A percentile compares a stretch with the other conserved stretches of the same genome.
phyloP scores from a whole-genome alignment of 192 early-diverging fungal species.

The Tieghemiomyces parasiticus region DNA sequence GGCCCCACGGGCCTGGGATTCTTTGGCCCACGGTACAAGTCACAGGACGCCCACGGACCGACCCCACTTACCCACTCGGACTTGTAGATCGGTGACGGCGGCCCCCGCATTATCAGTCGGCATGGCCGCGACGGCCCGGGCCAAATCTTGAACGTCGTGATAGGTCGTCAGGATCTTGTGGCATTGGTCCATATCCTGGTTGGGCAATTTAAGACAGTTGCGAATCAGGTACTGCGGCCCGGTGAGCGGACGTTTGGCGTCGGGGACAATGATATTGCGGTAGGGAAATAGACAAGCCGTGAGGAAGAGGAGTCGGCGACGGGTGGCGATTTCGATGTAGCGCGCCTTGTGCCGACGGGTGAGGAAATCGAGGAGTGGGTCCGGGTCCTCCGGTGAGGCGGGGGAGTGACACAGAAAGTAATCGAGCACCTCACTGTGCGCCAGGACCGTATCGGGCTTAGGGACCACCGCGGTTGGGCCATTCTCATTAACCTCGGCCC shows the following conservation, averaged over 20 bases:
- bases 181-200: slow-evolving; percentile 16
- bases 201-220: slow-evolving; percentile 43
- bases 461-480: no score
- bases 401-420: no score
- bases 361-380: no score
- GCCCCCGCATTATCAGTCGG: no score
- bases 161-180: slow-evolving; percentile 6
- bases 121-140: no score
- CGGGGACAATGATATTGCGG: slow-evolving; percentile 19
- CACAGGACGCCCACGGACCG: background rate
- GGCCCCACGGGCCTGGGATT: background rate
- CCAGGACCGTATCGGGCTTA: no score
- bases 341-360: background rate
- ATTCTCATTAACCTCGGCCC: no score
- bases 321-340: background rate
- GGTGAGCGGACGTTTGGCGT: slow-evolving; percentile 28
- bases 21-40: background rate
- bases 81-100: background rate
- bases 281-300: slow-evolving; percentile 42
- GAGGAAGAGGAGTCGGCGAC: slow-evolving; percentile 31
- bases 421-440: no score
- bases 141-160: no score
- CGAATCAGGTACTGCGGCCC: slow-evolving; percentile 35
- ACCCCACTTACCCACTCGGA: background rate
- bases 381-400: no score